Conservation (phyloP, 108 stramenopile genomes). For the Cyclostephanos tholiformis region DNA sequence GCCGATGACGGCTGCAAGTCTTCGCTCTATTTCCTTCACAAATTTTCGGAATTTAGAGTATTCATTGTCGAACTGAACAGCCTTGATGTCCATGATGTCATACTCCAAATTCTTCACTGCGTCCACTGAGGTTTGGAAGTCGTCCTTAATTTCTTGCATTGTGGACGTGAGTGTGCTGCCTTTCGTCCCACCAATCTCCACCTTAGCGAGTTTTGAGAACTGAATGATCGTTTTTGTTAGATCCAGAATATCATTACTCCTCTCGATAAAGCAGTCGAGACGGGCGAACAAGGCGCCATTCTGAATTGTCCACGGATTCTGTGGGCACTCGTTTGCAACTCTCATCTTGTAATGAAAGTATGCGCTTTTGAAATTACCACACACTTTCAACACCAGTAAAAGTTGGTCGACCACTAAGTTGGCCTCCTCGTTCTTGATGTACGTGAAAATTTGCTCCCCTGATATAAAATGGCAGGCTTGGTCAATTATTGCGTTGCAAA, state of each 20-base stretch:
- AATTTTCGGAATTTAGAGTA: conserved; percentile 76
- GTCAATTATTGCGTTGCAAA: conserved; percentile 86
- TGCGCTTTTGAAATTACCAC: conserved; percentile 80
- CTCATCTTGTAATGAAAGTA: conserved; percentile 84
- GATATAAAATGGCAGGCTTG: conserved; percentile 83
- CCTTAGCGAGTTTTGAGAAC: conserved; percentile 85
- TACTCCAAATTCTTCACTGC: conserved; percentile 81
- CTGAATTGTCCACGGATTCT: conserved; percentile 83
- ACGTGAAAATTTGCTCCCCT: conserved; percentile 82
- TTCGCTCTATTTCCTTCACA: conserved; percentile 90
- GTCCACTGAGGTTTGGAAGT: conserved; percentile 77
- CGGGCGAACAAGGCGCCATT: conserved; percentile 92
- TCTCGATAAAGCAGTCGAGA: conserved; percentile 86
- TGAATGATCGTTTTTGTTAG: conserved; percentile 87
- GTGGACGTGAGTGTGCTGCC: conserved; percentile 80
- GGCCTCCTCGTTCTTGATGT: conserved; percentile 87
- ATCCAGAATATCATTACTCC: conserved; percentile 90
- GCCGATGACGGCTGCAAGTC: conserved; percentile 81
- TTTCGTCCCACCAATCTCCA: conserved; percentile 90
- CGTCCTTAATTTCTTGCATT: conserved; percentile 80
- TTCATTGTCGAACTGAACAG: conserved; percentile 83
- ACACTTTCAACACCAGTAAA: conserved; percentile 62
- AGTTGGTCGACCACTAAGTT: conserved; percentile 69
- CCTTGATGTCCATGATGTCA: conserved; percentile 89
- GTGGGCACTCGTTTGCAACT: conserved; percentile 78